Evolutionary conservation across 306 rosid genomes (phyloP), one percentile per base, ranked within the genome.

Genomic region (Casuarina cunninghamiana): DNA sequence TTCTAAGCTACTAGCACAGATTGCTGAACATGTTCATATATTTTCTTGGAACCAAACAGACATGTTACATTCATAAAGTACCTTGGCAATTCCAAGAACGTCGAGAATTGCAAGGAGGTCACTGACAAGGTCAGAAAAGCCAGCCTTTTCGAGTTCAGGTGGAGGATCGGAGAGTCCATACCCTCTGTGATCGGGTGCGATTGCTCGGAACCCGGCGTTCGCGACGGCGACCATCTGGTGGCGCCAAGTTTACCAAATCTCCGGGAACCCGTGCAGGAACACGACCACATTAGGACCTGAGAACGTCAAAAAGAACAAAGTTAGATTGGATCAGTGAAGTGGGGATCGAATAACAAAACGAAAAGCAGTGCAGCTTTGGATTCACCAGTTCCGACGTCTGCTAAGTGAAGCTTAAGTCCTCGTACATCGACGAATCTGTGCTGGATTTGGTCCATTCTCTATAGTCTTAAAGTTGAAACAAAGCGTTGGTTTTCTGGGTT

Each of bases 161-260:
- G 91, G 89, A 4, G 84, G 53, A 42, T 94, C 94, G 62, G 98
- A 94, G 2, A 91, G 89, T 5, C 98, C 98, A 51, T 85, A 91
- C 1, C 97, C 93, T 73, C 93, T 87, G 85, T 74, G 85, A 84
- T 94, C 93, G 26, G 88, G 83, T 1, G 91, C 93, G 37, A 90
- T 85, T 5, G 96, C 94, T 74, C 94, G 84, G 88, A 87, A 90
- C 2, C 97, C 93, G 0, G 88, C 90, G 15, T 50, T 49, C 39
- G 96, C 90, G 0, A 86, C 63, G 2, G 90, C 94, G 2, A 90
- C 63, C 96, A 94, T 89, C 84, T 94, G 98, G 88, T 91, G 90
- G 16, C 94, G 89, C 98, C 98, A 94, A 0, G 96, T 80, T 91
- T 91, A 91, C 98, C 98, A 94, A 78, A 90, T 94, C 87, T 94